Evolutionary conservation across 306 rosid genomes (phyloP).

Genomic region (Quillaja saponaria): DNA sequence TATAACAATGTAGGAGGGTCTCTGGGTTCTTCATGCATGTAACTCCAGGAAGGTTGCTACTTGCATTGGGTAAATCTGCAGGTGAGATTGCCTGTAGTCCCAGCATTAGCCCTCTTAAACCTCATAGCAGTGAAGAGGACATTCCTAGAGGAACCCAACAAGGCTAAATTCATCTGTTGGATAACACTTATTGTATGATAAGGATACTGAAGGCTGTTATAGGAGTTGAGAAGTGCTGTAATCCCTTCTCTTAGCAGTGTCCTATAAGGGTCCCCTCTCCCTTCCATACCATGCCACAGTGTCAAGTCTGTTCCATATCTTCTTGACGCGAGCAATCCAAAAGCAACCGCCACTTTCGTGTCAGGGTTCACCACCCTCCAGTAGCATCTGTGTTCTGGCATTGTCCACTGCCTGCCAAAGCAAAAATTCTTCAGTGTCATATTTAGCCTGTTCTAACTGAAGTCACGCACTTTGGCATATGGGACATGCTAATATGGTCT

Average conservation of each 20-base stretch:
- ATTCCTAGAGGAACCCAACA: conserved; percentile 60
- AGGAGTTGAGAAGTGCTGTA: conserved; percentile 77
- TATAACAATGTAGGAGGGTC: too few species aligned
- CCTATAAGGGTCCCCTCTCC: conserved; percentile 79
- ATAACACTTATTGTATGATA: conserved; percentile 58
- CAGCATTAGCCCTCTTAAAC: conserved; percentile 75
- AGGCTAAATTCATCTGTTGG: conserved; percentile 55
- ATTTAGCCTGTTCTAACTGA: too few species aligned
- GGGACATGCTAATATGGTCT: too few species aligned
- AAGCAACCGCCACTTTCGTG: conserved; percentile 65
- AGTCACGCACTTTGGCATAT: too few species aligned
- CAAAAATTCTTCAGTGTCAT: conserved; percentile 3
- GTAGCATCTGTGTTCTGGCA: conserved; percentile 68
- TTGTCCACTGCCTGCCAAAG: conserved; percentile 60
- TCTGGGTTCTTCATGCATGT: neutral
- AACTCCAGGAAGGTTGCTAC: conserved; percentile 5
- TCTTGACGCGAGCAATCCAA: conserved; percentile 61
- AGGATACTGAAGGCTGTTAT: conserved; percentile 57
- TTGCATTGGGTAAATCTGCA: conserved; percentile 80
- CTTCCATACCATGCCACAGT: conserved; percentile 70
- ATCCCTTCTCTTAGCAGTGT: conserved; percentile 78
- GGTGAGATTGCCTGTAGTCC: conserved; percentile 52
- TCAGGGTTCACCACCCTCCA: conserved; percentile 77
- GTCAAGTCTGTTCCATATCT: conserved; percentile 75
- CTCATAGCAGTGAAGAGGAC: conserved; percentile 64